phyloP scores from a whole-genome alignment of 768 basidiomycete genomes.

The Glaciozyma antarctica region DNA sequence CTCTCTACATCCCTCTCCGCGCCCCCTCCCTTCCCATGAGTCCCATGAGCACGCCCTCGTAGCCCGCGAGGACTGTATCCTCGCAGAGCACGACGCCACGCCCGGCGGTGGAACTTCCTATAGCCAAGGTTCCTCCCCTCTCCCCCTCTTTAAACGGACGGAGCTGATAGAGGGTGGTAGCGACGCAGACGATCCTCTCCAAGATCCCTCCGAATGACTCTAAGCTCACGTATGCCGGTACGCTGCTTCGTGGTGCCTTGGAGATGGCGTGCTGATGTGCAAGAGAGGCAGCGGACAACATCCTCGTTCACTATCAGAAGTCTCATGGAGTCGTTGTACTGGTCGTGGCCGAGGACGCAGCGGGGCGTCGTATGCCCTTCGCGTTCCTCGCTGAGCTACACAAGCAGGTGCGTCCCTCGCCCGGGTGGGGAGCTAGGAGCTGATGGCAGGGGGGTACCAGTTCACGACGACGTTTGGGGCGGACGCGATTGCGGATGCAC shows the following conservation, averaged over 20 bases:
- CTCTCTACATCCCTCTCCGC: neutral
- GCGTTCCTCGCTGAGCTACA: constrained; percentile 83
- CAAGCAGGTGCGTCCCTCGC: constrained; percentile 39
- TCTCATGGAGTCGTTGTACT: constrained; percentile 74
- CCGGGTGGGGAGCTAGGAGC: neutral
- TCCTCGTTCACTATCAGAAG: constrained; percentile 34
- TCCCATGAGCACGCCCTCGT: constrained; percentile 27
- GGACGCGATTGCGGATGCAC: constrained; percentile 40
- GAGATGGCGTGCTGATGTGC: neutral
- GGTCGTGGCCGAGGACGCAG: constrained; percentile 88
- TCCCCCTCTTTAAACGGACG: neutral
- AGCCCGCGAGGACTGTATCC: constrained; percentile 10
- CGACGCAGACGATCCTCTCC: constrained; percentile 62
- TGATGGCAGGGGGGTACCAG: constrained; percentile 29
- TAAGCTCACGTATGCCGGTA: constrained; percentile 43
- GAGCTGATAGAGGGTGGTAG: constrained; percentile 6
- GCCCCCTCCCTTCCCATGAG: constrained; percentile 11
- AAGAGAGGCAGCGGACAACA: constrained; percentile 25
- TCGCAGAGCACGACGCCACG: constrained; percentile 13
- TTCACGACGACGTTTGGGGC: constrained; percentile 39
- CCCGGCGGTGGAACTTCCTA: neutral
- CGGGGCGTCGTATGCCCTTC: constrained; percentile 85
- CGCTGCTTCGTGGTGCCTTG: constrained; percentile 40
- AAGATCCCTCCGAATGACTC: constrained; percentile 89
- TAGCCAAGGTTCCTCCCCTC: neutral